Evolutionary conservation across 306 rosid species (phyloP).

Genomic region (Medicago arabica): DNA sequence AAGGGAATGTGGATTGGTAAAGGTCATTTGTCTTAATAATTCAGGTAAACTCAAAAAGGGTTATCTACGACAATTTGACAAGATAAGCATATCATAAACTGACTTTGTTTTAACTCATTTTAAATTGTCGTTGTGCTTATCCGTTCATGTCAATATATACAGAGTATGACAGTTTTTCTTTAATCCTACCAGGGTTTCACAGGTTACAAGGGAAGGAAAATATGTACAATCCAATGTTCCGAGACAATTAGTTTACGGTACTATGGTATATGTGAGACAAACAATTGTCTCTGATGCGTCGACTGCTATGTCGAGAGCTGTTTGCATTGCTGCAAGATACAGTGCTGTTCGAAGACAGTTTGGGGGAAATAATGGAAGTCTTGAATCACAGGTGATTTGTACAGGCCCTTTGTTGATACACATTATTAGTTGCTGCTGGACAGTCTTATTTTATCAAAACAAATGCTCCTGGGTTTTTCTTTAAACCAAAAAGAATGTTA

Average conservation of each 20-base stretch:
- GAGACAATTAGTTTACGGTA: constrained; percentile 89
- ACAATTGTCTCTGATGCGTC: constrained; percentile 95
- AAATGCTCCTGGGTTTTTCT: constrained; percentile 12
- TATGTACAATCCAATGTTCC: constrained; percentile 87
- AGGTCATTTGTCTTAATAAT: constrained; percentile 16
- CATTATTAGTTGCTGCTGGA: background rate
- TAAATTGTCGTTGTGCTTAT: constrained; percentile 23
- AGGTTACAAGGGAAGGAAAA: constrained; percentile 91
- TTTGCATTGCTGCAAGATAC: constrained; percentile 96
- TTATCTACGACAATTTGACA: constrained; percentile 17
- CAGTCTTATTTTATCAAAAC: constrained; percentile 30
- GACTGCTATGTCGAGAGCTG: constrained; percentile 84
- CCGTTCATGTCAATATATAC: constrained; percentile 20
- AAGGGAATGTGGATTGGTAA: constrained; percentile 22
- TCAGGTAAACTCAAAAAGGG: constrained; percentile 18
- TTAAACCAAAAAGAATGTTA: constrained; percentile 10
- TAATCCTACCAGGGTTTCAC: constrained; percentile 75
- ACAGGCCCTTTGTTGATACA: constrained; percentile 19
- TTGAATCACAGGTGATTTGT: constrained; percentile 79
- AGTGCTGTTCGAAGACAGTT: constrained; percentile 98
- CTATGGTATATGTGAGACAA: constrained; percentile 95
- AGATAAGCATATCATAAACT: constrained; percentile 12
- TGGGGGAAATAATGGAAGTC: constrained; percentile 69
- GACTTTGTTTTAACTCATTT: background rate
- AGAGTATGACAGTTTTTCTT: constrained; percentile 33